A percentile compares a stretch with the other conserved stretches of the same genome.
These are phyloP conservation scores for Nicotiana rustica DNA, from an alignment of 305 asterid species.

Conservation along the genomic window DNA sequence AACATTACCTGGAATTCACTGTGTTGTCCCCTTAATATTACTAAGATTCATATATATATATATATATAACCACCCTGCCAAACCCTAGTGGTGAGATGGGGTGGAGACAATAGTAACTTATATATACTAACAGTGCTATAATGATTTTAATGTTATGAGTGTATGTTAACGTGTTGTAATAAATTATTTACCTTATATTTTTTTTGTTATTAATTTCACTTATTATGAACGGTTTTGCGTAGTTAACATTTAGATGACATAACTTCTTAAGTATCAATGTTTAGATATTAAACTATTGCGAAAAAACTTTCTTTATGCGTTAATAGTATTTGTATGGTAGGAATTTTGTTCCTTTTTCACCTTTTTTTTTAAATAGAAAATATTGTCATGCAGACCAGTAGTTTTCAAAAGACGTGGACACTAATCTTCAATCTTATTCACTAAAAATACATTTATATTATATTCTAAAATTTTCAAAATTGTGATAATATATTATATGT, in stretches of 20 bases:
- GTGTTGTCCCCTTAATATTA: slow-evolving; percentile 23
- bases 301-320: neutral
- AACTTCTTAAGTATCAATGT: no score
- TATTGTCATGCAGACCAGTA: slow-evolving; percentile 14
- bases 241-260: no score
- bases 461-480: neutral
- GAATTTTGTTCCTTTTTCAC: neutral
- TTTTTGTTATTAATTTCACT: no score
- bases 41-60: neutral
- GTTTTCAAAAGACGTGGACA: neutral
- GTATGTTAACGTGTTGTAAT: neutral
- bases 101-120: neutral
- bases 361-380: neutral
- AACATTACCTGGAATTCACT: slow-evolving; percentile 25
- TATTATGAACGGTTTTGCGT: no score
- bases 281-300: no score
- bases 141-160: no score
- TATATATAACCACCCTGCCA: neutral
- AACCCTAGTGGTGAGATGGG: neutral
- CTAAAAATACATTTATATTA: neutral
- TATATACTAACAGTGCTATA: no score
- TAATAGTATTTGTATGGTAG: neutral
- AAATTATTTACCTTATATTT: no score
- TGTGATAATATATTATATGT: neutral
- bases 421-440: neutral